Conservation (phyloP, 2,329 filamentous ascomycete genomes). For the Coniochaeta sp. region DNA sequence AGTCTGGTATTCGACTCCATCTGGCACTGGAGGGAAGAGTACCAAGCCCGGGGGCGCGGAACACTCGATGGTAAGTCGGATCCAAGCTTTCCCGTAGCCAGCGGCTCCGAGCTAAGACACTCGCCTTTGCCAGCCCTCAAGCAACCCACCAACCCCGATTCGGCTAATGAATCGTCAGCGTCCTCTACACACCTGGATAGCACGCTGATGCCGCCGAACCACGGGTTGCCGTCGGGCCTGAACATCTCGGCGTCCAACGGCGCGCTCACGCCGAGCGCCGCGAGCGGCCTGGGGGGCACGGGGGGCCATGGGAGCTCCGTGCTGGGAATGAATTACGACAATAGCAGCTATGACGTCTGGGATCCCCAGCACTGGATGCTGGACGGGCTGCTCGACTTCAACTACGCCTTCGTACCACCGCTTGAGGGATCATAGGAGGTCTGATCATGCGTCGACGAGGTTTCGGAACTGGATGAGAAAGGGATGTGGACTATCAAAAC, state of each 20-base stretch:
- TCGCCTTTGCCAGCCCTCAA: constrained; percentile 56
- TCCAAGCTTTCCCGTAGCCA: constrained; percentile 11
- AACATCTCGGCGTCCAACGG: constrained; percentile 40
- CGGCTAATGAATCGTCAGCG: constrained; percentile 64
- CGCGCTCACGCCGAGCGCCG: constrained; percentile 43
- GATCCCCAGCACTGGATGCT: constrained; percentile 92
- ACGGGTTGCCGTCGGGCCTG: constrained; percentile 39
- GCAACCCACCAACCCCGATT: constrained; percentile 81
- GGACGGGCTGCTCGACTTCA: constrained; percentile 76
- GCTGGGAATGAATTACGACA: constrained; percentile 50
- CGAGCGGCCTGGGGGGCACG: constrained; percentile 33
- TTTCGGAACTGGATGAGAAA: background rate
- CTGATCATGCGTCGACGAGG: background rate
- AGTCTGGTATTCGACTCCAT: constrained; percentile 79
- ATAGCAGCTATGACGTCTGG: constrained; percentile 71
- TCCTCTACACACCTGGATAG: constrained; percentile 59
- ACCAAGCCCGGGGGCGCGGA: constrained; percentile 62
- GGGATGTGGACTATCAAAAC: constrained; percentile 6
- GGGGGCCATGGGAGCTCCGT: constrained; percentile 36
- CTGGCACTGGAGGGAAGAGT: constrained; percentile 80
- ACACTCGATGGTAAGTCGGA: constrained; percentile 59
- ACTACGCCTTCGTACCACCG: constrained; percentile 54
- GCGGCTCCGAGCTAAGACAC: constrained; percentile 24
- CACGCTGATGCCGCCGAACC: constrained; percentile 46
- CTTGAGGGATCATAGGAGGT: constrained; percentile 42